Conservation (phyloP, 208 protist genomes). For the Leishmania amazonensis region DNA sequence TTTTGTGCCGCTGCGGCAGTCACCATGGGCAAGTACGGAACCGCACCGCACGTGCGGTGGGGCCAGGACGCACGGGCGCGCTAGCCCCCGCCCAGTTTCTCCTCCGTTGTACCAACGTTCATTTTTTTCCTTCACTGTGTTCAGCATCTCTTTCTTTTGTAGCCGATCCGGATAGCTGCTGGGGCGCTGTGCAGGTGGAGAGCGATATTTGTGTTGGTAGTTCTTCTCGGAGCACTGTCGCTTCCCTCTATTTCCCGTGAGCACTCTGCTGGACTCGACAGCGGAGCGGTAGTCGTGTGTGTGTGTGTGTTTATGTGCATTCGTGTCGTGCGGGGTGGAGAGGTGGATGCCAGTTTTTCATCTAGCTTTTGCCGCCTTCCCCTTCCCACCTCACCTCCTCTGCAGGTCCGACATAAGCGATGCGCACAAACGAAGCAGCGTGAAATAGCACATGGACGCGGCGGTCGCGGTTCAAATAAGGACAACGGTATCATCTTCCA, state of each 20-base stretch:
- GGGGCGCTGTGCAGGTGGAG: background rate
- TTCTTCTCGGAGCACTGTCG: background rate
- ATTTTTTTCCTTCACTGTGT: background rate
- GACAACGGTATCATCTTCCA: background rate
- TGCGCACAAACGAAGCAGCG: background rate
- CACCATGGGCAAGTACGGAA: too few relatives aligned
- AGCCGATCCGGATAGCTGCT: background rate
- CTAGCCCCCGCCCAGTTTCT: background rate
- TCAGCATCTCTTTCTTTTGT: conserved; percentile 15
- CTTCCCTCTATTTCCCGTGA: background rate
- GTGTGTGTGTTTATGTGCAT: conserved; percentile 11
- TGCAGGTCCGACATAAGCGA: background rate
- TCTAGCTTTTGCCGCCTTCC: background rate
- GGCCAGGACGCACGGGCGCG: background rate
- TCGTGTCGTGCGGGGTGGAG: background rate
- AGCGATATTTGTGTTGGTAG: background rate
- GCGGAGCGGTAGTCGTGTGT: background rate
- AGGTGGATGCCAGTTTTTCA: background rate
- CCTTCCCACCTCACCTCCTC: background rate
- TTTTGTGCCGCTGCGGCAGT: background rate
- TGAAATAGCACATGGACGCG: background rate
- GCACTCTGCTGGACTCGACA: background rate
- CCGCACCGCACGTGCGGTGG: background rate
- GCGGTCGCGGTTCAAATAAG: background rate
- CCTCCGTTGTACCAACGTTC: background rate